These are phyloP conservation scores for Cercospora citrullina DNA, from an alignment of 2,329 filamentous ascomycete genomes.

Conservation along the genomic window DNA sequence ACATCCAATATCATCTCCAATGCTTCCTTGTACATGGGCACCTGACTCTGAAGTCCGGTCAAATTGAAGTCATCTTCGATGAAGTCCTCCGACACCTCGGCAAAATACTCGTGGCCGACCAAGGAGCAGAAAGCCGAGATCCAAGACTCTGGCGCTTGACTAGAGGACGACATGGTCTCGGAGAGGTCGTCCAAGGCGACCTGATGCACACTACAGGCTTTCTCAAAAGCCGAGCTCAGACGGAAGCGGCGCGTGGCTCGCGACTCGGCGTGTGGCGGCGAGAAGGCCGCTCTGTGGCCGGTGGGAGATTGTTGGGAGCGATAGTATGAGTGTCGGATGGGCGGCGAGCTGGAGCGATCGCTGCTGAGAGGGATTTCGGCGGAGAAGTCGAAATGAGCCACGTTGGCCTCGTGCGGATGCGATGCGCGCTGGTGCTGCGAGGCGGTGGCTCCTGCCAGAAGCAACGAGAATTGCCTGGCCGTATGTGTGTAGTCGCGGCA, in stretches of 20 bases:
- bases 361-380: conserved; percentile 16
- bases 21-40: conserved; percentile 98
- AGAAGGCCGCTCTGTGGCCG: not conserved
- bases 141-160: conserved; percentile 78
- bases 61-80: conserved; percentile 99
- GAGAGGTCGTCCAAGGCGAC: conserved; percentile 29
- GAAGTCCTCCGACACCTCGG: conserved; percentile 97
- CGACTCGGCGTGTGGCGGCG: conserved; percentile 16
- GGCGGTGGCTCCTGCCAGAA: conserved; percentile 2
- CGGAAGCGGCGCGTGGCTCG: conserved; percentile 28
- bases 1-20: conserved; percentile 99
- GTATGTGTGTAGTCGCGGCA: not conserved
- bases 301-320: conserved; percentile 6
- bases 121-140: conserved; percentile 96
- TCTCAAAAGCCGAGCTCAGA: conserved; percentile 34
- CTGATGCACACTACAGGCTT: conserved; percentile 32
- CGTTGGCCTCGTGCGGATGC: conserved; percentile 2
- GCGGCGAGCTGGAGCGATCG: conserved; percentile 17
- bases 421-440: not conserved
- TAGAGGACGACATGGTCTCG: conserved; percentile 56
- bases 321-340: conserved; percentile 5
- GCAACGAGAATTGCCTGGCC: not conserved
- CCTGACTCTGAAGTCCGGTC: conserved; percentile 90
- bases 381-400: conserved; percentile 15
- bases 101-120: conserved; percentile 97